phyloP scores from a whole-genome alignment of 1,139 yeast species.

The Zhuliangozyma blackwelliae region DNA sequence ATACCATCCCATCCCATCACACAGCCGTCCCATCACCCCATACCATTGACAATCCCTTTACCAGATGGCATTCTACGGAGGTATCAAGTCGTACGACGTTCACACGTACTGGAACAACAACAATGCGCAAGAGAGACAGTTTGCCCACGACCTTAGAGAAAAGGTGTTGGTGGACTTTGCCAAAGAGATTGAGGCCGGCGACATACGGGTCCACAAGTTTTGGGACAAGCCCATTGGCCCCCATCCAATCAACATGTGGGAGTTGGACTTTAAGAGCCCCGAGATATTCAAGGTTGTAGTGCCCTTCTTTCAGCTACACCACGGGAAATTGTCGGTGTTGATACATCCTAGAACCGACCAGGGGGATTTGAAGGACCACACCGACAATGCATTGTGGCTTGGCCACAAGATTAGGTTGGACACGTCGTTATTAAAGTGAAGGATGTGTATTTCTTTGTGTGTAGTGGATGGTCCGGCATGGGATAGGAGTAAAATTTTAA shows the following conservation, averaged over 20 bases:
- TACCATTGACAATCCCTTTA: conserved; percentile 26
- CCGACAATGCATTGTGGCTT: conserved; percentile 51
- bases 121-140: conserved; percentile 27
- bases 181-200: conserved; percentile 39
- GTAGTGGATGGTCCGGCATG: too few species aligned
- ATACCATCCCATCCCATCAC: too few species aligned
- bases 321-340: conserved; percentile 48
- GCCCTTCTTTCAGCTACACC: conserved; percentile 46
- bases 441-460: too few species aligned
- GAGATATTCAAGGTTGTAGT: conserved; percentile 24
- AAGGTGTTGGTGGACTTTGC: conserved; percentile 41
- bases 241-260: conserved; percentile 48
- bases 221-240: conserved; percentile 57
- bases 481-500: too few species aligned
- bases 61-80: conserved; percentile 22
- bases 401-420: conserved; percentile 33
- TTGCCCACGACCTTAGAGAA: conserved; percentile 38
- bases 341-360: conserved; percentile 48
- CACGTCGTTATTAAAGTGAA: conserved; percentile 9
- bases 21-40: too few species aligned
- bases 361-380: conserved; percentile 46
- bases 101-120: conserved; percentile 52
- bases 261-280: conserved; percentile 33
- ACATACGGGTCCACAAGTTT: conserved; percentile 40
- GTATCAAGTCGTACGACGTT: conserved; percentile 43